Base-by-base conservation (phyloP, 495 filamentous ascomycete genomes). In the Hypoxylon fragiforme region DNA sequence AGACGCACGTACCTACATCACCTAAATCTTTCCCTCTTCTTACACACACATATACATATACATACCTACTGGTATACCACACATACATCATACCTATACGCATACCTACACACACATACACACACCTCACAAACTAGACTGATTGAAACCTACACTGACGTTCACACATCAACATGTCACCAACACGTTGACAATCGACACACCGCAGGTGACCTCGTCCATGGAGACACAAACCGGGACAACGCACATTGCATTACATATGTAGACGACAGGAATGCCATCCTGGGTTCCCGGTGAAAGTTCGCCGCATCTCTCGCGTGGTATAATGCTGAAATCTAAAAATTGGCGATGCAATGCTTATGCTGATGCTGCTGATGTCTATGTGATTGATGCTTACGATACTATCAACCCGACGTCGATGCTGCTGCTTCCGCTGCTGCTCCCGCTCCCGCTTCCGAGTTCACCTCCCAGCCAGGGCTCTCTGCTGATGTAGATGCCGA, bases 211-310 rank as follows among this genome's bases (percentile, higher is more conserved):
- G 58, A 62, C 58, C 52, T 34, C 50, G 47, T 54, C 38, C 47
- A 56, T 48, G 52, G 58, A 51, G 36, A 62, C 58, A 62, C 58
- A 56, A 52, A 48, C 52, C 47, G 58, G 58, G 58, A 56, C 58
- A 62, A 62, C 58, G 32, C 58, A 62, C 58, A 62, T 62, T 62
- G 58, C 58, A 62, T 62, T 62, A 61, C 40, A 43, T 45, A 53
- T 45, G 44, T 47, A 52, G 47, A 47, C 54, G 30, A 53, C 36
- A 62, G 51, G 58, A 56, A 62, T 62, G 47, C 52, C 58, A 56
- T 56, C 58, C 38, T 62, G 30, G 58, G 52, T 56, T 53, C 56
- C 47, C 58, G 58, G 58, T 61, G 40, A 50, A 55, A 61, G 57
- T 38, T 61, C 57, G 57, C 57, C 57, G 57, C 57, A 61, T 61